These are phyloP conservation scores for Priceomyces castillae DNA, from an alignment of 805 yeast genomes.

Conservation along the genomic window DNA sequence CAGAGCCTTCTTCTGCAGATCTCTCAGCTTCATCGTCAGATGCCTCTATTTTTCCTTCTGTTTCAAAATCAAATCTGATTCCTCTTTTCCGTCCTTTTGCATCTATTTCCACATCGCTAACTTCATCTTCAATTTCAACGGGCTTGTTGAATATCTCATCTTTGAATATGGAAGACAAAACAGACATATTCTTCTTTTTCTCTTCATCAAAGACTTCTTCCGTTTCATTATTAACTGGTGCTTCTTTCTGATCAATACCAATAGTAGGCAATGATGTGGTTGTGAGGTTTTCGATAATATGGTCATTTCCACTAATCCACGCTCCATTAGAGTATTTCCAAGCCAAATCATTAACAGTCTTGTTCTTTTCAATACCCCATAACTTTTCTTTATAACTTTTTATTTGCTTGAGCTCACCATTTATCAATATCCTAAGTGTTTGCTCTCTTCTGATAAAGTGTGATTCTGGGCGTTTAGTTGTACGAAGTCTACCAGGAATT, in stretches of 20 bases:
- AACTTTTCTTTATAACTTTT: constrained; percentile 71
- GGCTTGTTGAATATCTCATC: constrained; percentile 37
- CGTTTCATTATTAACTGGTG: constrained; percentile 9
- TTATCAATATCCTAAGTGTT: constrained; percentile 62
- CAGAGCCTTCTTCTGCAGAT: constrained; percentile 24
- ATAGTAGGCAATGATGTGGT: constrained; percentile 12
- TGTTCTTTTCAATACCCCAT: constrained; percentile 86
- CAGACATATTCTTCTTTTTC: constrained; percentile 24
- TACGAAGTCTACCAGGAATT: constrained; percentile 61
- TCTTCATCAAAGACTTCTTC: constrained; percentile 18
- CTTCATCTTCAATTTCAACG: constrained; percentile 34
- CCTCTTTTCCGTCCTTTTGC: constrained; percentile 36
- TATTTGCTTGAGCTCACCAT: constrained; percentile 54
- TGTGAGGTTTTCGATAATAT: constrained; percentile 57
- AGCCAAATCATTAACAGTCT: constrained; percentile 58
- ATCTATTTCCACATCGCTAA: constrained; percentile 31
- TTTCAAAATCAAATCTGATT: constrained; percentile 33
- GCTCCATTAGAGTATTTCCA: constrained; percentile 58
- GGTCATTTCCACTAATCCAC: constrained; percentile 81
- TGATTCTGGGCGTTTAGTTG: constrained; percentile 44
- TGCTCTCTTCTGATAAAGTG: constrained; percentile 44
- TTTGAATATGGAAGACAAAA: constrained; percentile 34
- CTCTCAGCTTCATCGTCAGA: constrained; percentile 15
- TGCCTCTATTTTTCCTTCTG: constrained; percentile 21
- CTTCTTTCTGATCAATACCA: constrained; percentile 12